Evolutionary conservation across 139 green algal genomes (phyloP), one percentile per base, ranked within the genome.

Genomic region (Coelastrella sp.): DNA sequence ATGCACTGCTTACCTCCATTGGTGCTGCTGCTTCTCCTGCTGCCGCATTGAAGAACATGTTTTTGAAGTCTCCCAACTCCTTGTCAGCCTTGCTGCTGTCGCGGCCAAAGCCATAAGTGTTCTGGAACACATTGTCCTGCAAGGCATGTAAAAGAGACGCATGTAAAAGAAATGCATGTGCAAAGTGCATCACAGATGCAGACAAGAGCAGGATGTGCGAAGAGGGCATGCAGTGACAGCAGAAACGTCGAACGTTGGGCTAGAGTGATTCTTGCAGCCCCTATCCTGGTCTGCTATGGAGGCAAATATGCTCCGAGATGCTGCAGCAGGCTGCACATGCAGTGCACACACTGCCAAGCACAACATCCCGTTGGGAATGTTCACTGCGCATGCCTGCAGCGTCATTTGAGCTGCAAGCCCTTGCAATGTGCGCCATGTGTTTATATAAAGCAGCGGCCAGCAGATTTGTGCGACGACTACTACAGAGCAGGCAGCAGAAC

Each of bases 121-220:
- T 99, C 66, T 98, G 94, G 92, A 99, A 99, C 25, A 97, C 63
- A 22, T 89, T 92, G 78, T 93, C 89, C n/a, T 96, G 93, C 58
- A 94, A 91, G 6, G 24, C 19, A 75, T 8, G 7, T 8, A 25
- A 8, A 59, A 65, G 60, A n/a, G n/a, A n/a, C n/a, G n/a, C n/a
- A n/a, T n/a, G n/a, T n/a, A n/a, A n/a, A n/a, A n/a, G n/a, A n/a
- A n/a, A n/a, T n/a, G n/a, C n/a, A 74, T 10, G 24, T n/a, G 24
- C 35, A 56, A n/a, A 24, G 14, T 19, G 73, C 73, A 79, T 17
- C 73, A 79, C 17, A 35, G 5, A 11, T 49, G 73, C n/a, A 72
- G 63, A 17, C 12, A 14, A 5, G 15, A 72, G 3, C 12, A 17
- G 15, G 15, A 72, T 72, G 63, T 72, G 63, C 5, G 63, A 72